Evolutionary conservation across 352 stramenopile species (phyloP), one percentile per base, ranked within the genome.

Genomic region (Globisporangium paroecandrum): DNA sequence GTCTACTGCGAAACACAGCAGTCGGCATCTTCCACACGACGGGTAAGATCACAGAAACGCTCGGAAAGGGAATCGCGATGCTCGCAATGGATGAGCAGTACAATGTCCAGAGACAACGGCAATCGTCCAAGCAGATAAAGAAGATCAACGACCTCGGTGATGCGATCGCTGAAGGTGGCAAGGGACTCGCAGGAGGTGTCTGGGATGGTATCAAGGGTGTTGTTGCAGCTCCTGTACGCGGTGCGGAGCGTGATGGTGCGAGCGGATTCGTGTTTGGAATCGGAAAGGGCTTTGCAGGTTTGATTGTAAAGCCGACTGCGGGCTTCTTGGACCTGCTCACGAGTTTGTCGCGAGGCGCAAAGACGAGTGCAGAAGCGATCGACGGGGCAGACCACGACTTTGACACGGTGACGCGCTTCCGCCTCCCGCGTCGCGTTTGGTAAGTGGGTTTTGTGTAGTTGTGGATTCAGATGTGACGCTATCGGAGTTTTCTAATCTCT

Each of bases 1-100:
- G 87, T 63, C 74, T 97, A 53, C 64, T 97, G 25, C 78, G 86
- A 10, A 97, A 96, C 69, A 96, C 89, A 2, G 87, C 89, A 0
- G 88, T 96, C 3, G 89, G 89, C 0, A 91, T 97, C 46, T 95
- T 97, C 75, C 89, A 97, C 71, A 94, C 89, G n/a, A 95, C 87
- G 1, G 89, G 87, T 7, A 94, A 95, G 69, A 95, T 97, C 65
- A 94, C 87, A 0, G 89, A 96, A 74, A 96, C 89, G 6, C 77
- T 97, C 38, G 89, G 89, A 8, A 95, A 95, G 65, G 89, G 88
- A 4, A 88, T 97, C 46, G 87, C 88, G 9, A 71, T 94, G 70
- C 69, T 96, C 49, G 86, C 88, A 5, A 94, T 95, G 85, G 89
- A 95, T 63, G 87, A 95, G 24, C 76, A 95, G 69, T 97, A 96